phyloP scores from a whole-genome alignment of 1,284 basidiomycete genomes.

The Sanghuangporus sanghuang region DNA sequence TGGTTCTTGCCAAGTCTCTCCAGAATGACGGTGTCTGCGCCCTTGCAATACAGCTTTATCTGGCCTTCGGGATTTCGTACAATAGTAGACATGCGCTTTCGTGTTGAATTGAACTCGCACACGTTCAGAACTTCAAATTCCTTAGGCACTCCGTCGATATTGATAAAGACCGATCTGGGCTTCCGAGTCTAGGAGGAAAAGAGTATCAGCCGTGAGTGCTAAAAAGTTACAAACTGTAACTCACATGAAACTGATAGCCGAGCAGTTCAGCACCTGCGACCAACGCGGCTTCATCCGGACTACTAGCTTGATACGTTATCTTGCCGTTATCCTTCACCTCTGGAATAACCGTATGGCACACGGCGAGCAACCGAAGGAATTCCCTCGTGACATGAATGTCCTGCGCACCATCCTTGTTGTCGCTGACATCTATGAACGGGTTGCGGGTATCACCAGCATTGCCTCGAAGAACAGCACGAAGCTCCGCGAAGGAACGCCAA shows the following conservation, averaged over 20 bases:
- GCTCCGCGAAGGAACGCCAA: constrained; percentile 74
- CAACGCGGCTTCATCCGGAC: constrained; percentile 96
- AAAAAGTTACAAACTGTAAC: constrained; percentile 25
- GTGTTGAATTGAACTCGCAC: constrained; percentile 97
- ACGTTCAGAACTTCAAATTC: constrained; percentile 95
- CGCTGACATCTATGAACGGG: constrained; percentile 48
- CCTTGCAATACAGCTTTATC: constrained; percentile 96
- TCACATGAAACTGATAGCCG: constrained; percentile 90
- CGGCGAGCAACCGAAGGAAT: constrained; percentile 88
- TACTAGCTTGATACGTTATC: constrained; percentile 92
- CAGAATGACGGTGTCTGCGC: constrained; percentile 95
- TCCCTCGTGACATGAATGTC: constrained; percentile 68
- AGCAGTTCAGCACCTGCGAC: constrained; percentile 92
- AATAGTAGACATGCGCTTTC: constrained; percentile 97
- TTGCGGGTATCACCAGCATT: constrained; percentile 31
- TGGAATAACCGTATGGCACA: constrained; percentile 99
- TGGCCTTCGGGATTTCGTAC: constrained; percentile 85
- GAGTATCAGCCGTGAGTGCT: constrained; percentile 3
- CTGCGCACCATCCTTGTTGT: constrained; percentile 35
- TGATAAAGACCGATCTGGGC: constrained; percentile 91
- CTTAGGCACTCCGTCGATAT: constrained; percentile 64
- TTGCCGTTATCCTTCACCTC: constrained; percentile 79
- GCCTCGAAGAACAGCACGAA: constrained; percentile 49
- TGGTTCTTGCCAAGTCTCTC: constrained; percentile 84
- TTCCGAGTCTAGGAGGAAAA: constrained; percentile 73